Percentiles rank a stretch among this genome's conserved stretches.
Evolutionary conservation across 768 basidiomycete species (phyloP).

Genomic region (Russula dissimulans): DNA sequence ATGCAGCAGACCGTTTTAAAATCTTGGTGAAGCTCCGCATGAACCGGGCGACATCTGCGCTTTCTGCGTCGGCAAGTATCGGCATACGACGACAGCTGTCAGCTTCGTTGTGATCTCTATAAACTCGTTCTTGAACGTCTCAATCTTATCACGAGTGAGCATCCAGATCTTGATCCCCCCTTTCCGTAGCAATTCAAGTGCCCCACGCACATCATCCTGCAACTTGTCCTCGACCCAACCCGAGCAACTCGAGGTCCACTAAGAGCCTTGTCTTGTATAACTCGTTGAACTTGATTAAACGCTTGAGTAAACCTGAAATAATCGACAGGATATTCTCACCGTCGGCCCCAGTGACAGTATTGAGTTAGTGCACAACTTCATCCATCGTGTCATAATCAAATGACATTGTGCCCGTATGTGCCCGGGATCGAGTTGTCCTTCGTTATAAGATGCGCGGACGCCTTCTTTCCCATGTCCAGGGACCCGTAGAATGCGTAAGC

Average conservation of each 20-base stretch:
- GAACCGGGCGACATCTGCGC: too few species aligned
- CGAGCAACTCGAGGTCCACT: constrained; percentile 92
- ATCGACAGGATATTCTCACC: constrained; percentile 88
- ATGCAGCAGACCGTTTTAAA: too few species aligned
- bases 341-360: too few species aligned
- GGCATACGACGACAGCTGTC: constrained; percentile 92
- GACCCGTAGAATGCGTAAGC: too few species aligned
- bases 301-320: constrained; percentile 55
- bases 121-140: constrained; percentile 95
- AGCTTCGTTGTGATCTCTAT: constrained; percentile 94
- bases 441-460: too few species aligned
- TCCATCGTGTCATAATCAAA: constrained; percentile 98
- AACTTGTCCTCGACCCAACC: constrained; percentile 97
- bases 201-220: constrained; percentile 93
- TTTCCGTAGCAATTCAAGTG: constrained; percentile 85
- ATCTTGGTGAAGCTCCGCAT: too few species aligned
- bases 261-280: constrained; percentile 93
- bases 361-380: constrained; percentile 84
- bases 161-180: constrained; percentile 94
- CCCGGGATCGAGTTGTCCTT: too few species aligned
- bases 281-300: constrained; percentile 92
- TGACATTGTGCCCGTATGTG: constrained; percentile 98
- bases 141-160: constrained; percentile 98
- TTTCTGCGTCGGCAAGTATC: constrained; percentile 98
- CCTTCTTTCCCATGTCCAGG: too few species aligned